phyloP scores from a whole-genome alignment of 2,329 filamentous ascomycete species.

The Thelonectria olida region DNA sequence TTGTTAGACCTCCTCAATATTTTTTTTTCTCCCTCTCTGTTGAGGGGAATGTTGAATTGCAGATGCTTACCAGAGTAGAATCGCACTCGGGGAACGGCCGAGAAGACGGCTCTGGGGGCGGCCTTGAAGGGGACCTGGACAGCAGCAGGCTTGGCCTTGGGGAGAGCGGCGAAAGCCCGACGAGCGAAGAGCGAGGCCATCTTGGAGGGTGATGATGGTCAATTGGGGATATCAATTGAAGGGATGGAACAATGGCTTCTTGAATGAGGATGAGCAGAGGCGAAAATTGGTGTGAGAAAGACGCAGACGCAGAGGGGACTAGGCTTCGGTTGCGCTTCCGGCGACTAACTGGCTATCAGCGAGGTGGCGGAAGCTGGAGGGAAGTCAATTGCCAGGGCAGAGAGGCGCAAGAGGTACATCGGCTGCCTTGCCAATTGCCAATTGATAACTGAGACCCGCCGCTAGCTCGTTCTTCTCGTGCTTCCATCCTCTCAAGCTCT shows the following conservation, averaged over 20 bases:
- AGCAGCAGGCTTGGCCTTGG: slow-evolving; percentile 33
- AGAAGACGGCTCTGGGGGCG: slow-evolving; percentile 26
- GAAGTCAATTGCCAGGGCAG: no score
- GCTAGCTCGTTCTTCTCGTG: neutral
- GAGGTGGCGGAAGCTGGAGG: neutral
- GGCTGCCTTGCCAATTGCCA: no score
- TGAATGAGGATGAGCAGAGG: neutral
- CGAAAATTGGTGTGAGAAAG: neutral
- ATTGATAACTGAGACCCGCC: no score
- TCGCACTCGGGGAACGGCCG: slow-evolving; percentile 28
- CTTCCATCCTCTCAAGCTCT: slow-evolving; percentile 4
- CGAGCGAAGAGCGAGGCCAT: slow-evolving; percentile 39
- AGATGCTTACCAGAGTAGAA: slow-evolving; percentile 29
- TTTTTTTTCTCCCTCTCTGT: no score
- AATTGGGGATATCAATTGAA: neutral
- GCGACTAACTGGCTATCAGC: neutral
- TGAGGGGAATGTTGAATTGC: neutral
- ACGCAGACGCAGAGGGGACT: neutral
- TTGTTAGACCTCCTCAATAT: no score
- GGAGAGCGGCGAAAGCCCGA: slow-evolving; percentile 36
- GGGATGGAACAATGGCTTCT: neutral
- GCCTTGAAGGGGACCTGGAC: slow-evolving; percentile 30
- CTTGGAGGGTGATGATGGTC: slow-evolving; percentile 2
- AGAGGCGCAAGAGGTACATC: no score
- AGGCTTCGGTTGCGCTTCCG: slow-evolving; percentile 9